Conservation (phyloP, 768 basidiomycete species). For the Termitomyces sp. region DNA sequence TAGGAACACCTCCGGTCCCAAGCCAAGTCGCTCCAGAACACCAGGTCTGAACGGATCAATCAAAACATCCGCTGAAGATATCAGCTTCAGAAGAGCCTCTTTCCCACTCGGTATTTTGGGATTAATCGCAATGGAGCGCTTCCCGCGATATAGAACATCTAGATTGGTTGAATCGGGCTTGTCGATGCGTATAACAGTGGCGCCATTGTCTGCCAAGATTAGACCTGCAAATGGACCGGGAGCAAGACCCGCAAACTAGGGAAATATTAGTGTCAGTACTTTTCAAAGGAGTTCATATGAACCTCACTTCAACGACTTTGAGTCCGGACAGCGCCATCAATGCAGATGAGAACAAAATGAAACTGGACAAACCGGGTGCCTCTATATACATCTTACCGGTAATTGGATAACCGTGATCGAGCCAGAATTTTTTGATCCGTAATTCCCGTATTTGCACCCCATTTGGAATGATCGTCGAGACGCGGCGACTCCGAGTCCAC, state of each 20-base stretch:
- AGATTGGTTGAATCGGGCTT: constrained; percentile 41
- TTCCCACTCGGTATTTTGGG: constrained; percentile 61
- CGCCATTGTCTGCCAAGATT: constrained; percentile 77
- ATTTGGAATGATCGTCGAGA: too few species aligned
- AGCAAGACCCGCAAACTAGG: constrained; percentile 78
- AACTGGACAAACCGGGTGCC: neutral
- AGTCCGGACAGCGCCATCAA: constrained; percentile 22
- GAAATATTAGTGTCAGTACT: neutral
- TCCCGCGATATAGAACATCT: constrained; percentile 67
- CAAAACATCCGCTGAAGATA: constrained; percentile 69
- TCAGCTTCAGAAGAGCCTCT: constrained; percentile 53
- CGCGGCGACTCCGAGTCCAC: too few species aligned
- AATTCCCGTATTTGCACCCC: too few species aligned
- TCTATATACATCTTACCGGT: neutral
- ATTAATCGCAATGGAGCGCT: constrained; percentile 73
- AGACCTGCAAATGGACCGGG: constrained; percentile 81
- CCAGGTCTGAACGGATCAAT: constrained; percentile 86
- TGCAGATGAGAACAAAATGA: neutral
- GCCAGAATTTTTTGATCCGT: neutral
- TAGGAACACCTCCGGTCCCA: constrained; percentile 76
- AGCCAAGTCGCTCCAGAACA: constrained; percentile 72
- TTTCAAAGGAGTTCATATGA: neutral
- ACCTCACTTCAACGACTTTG: constrained; percentile 25
- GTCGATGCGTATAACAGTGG: constrained; percentile 75
- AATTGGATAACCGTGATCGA: neutral